Percentiles rank a stretch among this genome's conserved stretches.
These are phyloP conservation scores for Cenchrus fungigraminus DNA, from an alignment of 176 grass and related monocot species.

Conservation along the genomic window DNA sequence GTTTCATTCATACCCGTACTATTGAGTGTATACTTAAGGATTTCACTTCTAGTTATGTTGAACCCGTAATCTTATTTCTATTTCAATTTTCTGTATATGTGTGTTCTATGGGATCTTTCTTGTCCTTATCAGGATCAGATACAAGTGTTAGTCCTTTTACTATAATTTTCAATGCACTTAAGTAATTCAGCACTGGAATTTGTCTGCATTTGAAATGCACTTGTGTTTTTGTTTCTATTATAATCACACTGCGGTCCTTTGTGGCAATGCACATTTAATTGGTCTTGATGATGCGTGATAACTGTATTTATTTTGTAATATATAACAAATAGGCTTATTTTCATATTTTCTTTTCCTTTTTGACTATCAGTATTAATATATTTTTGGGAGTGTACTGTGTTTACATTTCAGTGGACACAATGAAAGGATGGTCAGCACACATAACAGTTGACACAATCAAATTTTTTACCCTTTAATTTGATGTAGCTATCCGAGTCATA, in stretches of 20 bases:
- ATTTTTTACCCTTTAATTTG: background rate
- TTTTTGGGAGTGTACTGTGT: too few relatives aligned
- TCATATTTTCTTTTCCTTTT: conserved; percentile 2
- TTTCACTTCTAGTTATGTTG: background rate
- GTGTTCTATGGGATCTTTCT: too few relatives aligned
- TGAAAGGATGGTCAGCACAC: conserved; percentile 24
- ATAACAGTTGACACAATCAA: background rate
- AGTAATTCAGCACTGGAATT: background rate
- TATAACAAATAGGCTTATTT: background rate
- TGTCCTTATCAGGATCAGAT: background rate
- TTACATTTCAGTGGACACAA: background rate
- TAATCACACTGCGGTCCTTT: background rate
- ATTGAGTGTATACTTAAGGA: background rate
- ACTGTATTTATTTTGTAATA: conserved; percentile 1
- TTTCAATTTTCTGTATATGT: too few relatives aligned
- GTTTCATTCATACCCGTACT: background rate
- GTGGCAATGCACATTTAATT: conserved; percentile 12
- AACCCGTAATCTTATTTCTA: background rate
- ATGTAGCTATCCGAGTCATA: background rate
- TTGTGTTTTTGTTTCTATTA: conserved; percentile 18
- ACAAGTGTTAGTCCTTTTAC: background rate
- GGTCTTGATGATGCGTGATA: background rate
- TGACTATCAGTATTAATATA: background rate
- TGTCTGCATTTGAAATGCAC: background rate
- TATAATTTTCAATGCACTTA: conserved; percentile 2